Evolutionary conservation across 805 yeast genomes (phyloP).

Genomic region (Wickerhamomyces mucosus): DNA sequence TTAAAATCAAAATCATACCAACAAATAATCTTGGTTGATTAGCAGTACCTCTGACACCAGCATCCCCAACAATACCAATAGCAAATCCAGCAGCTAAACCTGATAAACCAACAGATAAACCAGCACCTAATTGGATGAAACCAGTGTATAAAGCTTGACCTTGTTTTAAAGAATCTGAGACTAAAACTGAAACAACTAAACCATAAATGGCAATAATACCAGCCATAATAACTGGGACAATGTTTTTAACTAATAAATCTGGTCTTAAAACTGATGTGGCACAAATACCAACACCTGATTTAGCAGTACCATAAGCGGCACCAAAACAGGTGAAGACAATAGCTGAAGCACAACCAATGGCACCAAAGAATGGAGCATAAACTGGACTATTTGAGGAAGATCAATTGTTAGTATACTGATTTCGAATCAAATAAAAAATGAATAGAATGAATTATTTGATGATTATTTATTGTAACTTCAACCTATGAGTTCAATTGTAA

Average conservation of each 20-base stretch:
- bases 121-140: slow-evolving; percentile 96
- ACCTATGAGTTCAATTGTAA: background rate
- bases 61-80: slow-evolving; percentile 98
- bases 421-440: background rate
- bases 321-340: slow-evolving; percentile 98
- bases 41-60: slow-evolving; percentile 97
- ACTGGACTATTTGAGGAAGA: slow-evolving; percentile 23
- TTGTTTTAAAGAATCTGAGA: slow-evolving; percentile 82
- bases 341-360: slow-evolving; percentile 99
- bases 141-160: slow-evolving; percentile 93
- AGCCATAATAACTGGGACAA: slow-evolving; percentile 98
- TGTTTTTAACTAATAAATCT: slow-evolving; percentile 83
- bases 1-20: slow-evolving; percentile 95
- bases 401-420: background rate
- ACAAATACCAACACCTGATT: slow-evolving; percentile 98
- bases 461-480: background rate
- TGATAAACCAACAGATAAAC: slow-evolving; percentile 92
- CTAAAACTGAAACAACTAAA: slow-evolving; percentile 89
- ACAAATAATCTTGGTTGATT: slow-evolving; percentile 98
- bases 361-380: slow-evolving; percentile 89
- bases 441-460: too few species aligned
- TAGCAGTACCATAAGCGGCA: slow-evolving; percentile 98
- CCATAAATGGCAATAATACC: slow-evolving; percentile 99
- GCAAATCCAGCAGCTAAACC: slow-evolving; percentile 99
- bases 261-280: slow-evolving; percentile 98